Percentiles rank a stretch among this genome's conserved stretches.
Evolutionary conservation across 495 filamentous ascomycete species (phyloP).

Genomic region (Stereocaulon alpinum): DNA sequence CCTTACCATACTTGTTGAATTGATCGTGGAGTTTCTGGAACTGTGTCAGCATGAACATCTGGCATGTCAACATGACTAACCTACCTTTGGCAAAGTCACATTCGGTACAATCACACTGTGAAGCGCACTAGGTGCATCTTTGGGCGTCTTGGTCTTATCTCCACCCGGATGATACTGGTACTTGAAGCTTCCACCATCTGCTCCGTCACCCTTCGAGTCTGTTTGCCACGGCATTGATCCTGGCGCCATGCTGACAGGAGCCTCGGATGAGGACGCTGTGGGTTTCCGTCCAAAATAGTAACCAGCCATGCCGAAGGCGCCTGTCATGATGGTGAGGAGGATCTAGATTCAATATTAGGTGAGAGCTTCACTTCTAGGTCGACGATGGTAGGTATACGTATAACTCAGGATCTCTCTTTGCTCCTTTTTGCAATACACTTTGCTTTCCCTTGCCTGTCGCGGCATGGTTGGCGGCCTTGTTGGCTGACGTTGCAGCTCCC

Average conservation of each 20-base stretch:
- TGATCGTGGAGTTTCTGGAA: conserved; percentile 78
- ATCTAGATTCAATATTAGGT: conserved; percentile 44
- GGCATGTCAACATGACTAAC: not conserved
- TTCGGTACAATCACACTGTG: conserved; percentile 89
- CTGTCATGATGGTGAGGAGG: conserved; percentile 83
- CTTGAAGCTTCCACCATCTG: conserved; percentile 53
- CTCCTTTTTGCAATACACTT: conserved; percentile 50
- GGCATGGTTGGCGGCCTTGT: conserved; percentile 30
- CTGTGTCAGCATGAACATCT: conserved; percentile 5
- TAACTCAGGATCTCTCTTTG: conserved; percentile 70
- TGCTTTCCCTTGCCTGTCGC: conserved; percentile 36
- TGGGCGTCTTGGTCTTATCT: conserved; percentile 60
- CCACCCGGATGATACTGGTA: conserved; percentile 92
- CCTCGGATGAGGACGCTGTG: conserved; percentile 74
- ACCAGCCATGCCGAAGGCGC: conserved; percentile 75
- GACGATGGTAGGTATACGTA: conserved; percentile 45
- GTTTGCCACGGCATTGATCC: conserved; percentile 85
- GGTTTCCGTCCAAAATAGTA: conserved; percentile 82
- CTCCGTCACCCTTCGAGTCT: conserved; percentile 37
- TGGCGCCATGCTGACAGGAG: conserved; percentile 58
- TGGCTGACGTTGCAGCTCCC: conserved; percentile 23
- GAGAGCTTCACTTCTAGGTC: not conserved
- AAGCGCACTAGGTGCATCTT: conserved; percentile 86
- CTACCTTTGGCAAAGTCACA: conserved; percentile 82
- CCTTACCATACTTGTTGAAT: conserved; percentile 99